phyloP scores from a whole-genome alignment of 352 stramenopile species.

The Sclerospora graminicola region DNA sequence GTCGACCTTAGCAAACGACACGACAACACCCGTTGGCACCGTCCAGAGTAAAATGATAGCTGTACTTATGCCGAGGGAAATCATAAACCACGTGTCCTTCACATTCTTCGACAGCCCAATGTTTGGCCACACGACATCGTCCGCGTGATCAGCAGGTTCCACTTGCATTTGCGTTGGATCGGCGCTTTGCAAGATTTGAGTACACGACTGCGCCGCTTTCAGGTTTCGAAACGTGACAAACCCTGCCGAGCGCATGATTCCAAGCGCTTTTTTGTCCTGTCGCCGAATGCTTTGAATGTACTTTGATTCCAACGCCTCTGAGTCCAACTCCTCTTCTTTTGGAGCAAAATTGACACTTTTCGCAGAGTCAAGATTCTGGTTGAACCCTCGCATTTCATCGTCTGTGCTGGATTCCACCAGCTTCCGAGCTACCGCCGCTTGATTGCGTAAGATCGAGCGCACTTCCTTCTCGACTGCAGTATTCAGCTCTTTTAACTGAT shows the following conservation, averaged over 20 bases:
- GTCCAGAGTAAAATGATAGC: constrained; percentile 81
- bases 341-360: constrained; percentile 19
- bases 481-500: constrained; percentile 63
- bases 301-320: constrained; percentile 29
- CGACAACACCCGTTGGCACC: constrained; percentile 65
- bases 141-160: constrained; percentile 46
- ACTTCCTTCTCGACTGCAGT: constrained; percentile 70
- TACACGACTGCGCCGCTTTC: constrained; percentile 57
- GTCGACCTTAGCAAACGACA: constrained; percentile 62
- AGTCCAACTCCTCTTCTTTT: constrained; percentile 28
- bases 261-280: constrained; percentile 27
- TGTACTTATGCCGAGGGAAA: constrained; percentile 44
- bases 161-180: constrained; percentile 65
- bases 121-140: constrained; percentile 75
- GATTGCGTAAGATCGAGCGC: constrained; percentile 50
- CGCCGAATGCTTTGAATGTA: constrained; percentile 47
- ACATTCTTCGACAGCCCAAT: constrained; percentile 66
- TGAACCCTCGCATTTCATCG: constrained; percentile 15
- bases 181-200: constrained; percentile 68
- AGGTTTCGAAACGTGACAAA: constrained; percentile 80
- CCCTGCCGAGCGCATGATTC: constrained; percentile 60
- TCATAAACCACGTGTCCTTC: constrained; percentile 58
- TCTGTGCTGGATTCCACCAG: constrained; percentile 42
- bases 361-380: constrained; percentile 16
- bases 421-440: constrained; percentile 44